Conservation (phyloP, 306 rosid genomes). For the Inga leiocalycina region DNA sequence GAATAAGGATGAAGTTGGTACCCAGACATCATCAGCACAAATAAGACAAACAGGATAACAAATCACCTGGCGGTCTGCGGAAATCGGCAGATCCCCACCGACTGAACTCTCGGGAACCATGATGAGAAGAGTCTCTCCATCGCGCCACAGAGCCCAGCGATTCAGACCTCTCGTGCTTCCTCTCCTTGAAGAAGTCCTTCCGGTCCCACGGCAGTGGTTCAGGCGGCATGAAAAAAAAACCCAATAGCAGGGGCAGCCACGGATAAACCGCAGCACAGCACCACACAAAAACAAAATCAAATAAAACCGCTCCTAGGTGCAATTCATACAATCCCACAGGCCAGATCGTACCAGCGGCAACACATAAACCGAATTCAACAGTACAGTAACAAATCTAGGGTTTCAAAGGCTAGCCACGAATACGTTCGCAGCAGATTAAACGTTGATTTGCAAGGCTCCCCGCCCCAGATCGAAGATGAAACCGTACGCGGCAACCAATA, state of each 20-base stretch:
- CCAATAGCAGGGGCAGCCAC: constrained; percentile 82
- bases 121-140: constrained; percentile 94
- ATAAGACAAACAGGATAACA: not conserved
- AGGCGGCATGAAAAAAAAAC: constrained; percentile 95
- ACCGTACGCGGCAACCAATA: constrained; percentile 32
- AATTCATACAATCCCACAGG: constrained; percentile 14
- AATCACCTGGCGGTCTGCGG: constrained; percentile 82
- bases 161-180: constrained; percentile 98
- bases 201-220: constrained; percentile 98
- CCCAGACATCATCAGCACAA: not conserved
- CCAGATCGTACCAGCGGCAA: constrained; percentile 37
- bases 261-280: constrained; percentile 37
- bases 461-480: constrained; percentile 49
- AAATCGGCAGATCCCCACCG: constrained; percentile 85
- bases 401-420: constrained; percentile 19
- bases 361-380: constrained; percentile 18
- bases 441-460: not conserved
- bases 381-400: constrained; percentile 42
- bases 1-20: not conserved
- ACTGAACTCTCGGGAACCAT: constrained; percentile 65
- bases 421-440: not conserved
- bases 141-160: constrained; percentile 72
- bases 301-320: not conserved
- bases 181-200: constrained; percentile 95
- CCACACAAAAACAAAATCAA: not conserved